A percentile compares a stretch with the other conserved stretches of the same genome.
Evolutionary conservation across 2,329 filamentous ascomycete genomes (phyloP).

Genomic region (Esteya vermicola): DNA sequence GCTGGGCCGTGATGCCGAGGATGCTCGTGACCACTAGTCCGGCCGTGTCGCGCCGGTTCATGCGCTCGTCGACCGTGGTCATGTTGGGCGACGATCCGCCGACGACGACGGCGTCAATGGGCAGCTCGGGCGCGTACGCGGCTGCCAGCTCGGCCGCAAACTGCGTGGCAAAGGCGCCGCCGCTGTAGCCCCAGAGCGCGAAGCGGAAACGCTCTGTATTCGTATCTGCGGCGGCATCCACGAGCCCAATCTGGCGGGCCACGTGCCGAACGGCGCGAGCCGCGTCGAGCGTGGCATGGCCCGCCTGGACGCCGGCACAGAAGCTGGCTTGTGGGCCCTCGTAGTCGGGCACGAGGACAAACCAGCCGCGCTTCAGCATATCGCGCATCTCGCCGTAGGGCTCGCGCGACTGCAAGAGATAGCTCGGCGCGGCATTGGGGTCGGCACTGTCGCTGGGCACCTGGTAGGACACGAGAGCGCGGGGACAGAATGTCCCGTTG

Average conservation of each 20-base stretch:
- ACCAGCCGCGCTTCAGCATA: conserved; percentile 25
- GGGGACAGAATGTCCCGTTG: no score
- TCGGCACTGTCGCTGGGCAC: conserved; percentile 23
- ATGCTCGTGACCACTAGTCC: conserved; percentile 20
- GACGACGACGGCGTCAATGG: conserved; percentile 19
- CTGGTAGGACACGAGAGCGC: conserved; percentile 23
- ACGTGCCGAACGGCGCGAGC: conserved; percentile 23
- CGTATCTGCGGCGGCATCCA: conserved; percentile 14
- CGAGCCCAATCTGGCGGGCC: conserved; percentile 1
- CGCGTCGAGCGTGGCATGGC: conserved; percentile 27
- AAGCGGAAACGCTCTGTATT: no score
- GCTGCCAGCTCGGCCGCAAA: conserved; percentile 31
- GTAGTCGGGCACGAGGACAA: conserved; percentile 28
- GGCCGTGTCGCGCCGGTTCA: conserved; percentile 17
- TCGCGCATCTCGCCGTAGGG: conserved; percentile 17
- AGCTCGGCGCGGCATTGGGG: conserved; percentile 22
- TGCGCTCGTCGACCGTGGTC: conserved; percentile 15
- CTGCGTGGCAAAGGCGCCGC: conserved; percentile 29
- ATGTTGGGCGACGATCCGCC: conserved; percentile 28
- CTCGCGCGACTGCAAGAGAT: conserved; percentile 8
- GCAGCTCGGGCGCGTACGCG: conserved; percentile 31
- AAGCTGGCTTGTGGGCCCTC: conserved; percentile 27
- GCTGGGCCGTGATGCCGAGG: conserved; percentile 19
- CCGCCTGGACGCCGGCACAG: conserved; percentile 22
- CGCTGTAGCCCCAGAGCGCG: conserved; percentile 37